phyloP scores from a whole-genome alignment of 345 rosid genomes.

The Citrus sp. region DNA sequence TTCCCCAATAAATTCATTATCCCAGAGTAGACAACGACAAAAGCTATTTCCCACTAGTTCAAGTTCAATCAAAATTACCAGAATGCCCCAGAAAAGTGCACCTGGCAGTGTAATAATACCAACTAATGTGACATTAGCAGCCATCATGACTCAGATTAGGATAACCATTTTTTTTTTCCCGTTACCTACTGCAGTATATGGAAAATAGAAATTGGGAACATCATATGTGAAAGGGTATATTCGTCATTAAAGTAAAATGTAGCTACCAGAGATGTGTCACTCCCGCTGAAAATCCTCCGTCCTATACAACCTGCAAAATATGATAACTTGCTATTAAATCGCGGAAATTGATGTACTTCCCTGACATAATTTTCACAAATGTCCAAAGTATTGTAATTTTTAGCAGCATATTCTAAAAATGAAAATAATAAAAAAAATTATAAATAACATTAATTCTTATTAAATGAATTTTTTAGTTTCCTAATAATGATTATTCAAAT shows the following conservation, averaged over 20 bases:
- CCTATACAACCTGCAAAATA: conserved; percentile 60
- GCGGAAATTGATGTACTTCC: too few relatives aligned
- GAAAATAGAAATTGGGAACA: background rate
- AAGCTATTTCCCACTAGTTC: background rate
- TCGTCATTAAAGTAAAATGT: conserved; percentile 5
- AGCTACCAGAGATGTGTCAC: conserved; percentile 64
- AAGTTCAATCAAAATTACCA: background rate
- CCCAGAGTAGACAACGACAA: background rate
- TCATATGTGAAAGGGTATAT: background rate
- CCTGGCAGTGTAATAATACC: background rate
- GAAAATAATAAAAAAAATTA: background rate
- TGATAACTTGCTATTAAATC: background rate
- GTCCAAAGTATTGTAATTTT: background rate
- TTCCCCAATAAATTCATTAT: background rate
- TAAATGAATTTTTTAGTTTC: background rate
- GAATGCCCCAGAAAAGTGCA: background rate
- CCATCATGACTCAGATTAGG: background rate
- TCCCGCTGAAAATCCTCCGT: conserved; percentile 60
- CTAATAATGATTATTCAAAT: background rate
- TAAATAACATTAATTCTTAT: background rate
- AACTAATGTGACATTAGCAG: background rate
- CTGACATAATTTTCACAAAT: background rate
- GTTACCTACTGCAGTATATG: background rate
- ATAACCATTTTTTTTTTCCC: background rate
- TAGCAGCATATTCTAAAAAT: background rate